Conservation (phyloP, 2,329 filamentous ascomycete genomes). For the Fusarium algeriense region DNA sequence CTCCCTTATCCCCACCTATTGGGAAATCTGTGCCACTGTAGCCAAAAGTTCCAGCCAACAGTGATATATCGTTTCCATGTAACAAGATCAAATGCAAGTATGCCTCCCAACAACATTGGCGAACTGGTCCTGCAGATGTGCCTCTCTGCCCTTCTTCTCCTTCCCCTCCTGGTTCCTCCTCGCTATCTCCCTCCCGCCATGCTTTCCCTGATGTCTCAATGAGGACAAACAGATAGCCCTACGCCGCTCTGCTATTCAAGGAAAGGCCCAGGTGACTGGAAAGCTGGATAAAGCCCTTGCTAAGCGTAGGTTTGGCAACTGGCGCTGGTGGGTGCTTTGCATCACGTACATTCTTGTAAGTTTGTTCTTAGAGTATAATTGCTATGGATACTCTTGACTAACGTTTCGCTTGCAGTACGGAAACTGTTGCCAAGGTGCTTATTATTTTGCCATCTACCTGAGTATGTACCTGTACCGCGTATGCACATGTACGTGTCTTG, state of each 20-base stretch:
- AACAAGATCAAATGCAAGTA: too few species aligned
- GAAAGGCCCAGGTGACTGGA: not conserved
- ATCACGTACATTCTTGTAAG: not conserved
- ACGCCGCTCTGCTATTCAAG: not conserved
- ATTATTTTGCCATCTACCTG: not conserved
- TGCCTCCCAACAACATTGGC: too few species aligned
- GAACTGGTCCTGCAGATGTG: too few species aligned
- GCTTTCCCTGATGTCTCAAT: too few species aligned
- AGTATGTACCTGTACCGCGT: not conserved
- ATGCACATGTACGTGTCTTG: not conserved
- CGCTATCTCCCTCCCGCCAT: too few species aligned
- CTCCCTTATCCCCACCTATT: too few species aligned
- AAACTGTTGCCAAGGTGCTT: not conserved
- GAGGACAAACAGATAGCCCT: not conserved
- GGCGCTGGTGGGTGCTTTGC: not conserved
- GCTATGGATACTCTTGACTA: not conserved
- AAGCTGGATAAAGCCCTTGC: not conserved
- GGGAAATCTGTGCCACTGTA: too few species aligned
- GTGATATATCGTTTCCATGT: too few species aligned
- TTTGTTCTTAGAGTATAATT: not conserved
- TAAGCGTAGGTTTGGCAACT: not conserved
- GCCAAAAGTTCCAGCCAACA: too few species aligned
- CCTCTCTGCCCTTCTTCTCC: too few species aligned
- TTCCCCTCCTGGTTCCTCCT: too few species aligned
- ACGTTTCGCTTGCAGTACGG: not conserved